These are phyloP conservation scores for Thelephora ganbajun DNA, from an alignment of 768 basidiomycete species.

Conservation along the genomic window DNA sequence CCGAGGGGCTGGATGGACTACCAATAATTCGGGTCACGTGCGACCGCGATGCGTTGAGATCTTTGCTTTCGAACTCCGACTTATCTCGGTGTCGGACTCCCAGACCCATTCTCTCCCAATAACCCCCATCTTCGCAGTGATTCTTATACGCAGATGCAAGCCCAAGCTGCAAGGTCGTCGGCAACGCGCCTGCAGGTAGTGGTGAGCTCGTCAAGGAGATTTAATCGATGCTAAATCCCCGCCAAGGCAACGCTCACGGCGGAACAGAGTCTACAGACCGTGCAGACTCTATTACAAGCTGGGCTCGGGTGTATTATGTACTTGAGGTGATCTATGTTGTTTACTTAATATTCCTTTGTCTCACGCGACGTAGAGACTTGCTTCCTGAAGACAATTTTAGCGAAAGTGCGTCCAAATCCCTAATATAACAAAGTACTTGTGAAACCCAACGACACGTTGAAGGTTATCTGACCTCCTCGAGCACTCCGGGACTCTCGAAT, in stretches of 20 bases:
- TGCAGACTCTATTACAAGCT: conserved; percentile 60
- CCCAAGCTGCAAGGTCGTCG: conserved; percentile 15
- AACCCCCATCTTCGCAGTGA: too few species aligned
- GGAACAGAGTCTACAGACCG: conserved; percentile 54
- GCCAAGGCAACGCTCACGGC: conserved; percentile 16
- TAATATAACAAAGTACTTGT: neutral
- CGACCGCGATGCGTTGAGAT: too few species aligned
- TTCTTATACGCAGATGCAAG: conserved; percentile 21
- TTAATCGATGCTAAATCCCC: neutral
- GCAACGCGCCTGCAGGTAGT: conserved; percentile 15
- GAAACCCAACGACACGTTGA: conserved; percentile 1
- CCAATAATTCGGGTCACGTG: too few species aligned
- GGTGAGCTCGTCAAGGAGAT: neutral
- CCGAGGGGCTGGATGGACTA: too few species aligned
- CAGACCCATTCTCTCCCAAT: neutral
- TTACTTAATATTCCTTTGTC: conserved; percentile 2
- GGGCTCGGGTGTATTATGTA: conserved; percentile 69
- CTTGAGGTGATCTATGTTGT: conserved; percentile 34
- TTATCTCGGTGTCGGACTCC: too few species aligned
- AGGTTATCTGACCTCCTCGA: conserved; percentile 44
- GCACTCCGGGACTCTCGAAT: conserved; percentile 17
- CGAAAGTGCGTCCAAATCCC: conserved; percentile 29
- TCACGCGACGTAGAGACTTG: conserved; percentile 34
- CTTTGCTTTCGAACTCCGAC: too few species aligned
- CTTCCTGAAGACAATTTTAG: conserved; percentile 72